Conservation (phyloP, 1,284 basidiomycete genomes). For the Sutorius eximius region DNA sequence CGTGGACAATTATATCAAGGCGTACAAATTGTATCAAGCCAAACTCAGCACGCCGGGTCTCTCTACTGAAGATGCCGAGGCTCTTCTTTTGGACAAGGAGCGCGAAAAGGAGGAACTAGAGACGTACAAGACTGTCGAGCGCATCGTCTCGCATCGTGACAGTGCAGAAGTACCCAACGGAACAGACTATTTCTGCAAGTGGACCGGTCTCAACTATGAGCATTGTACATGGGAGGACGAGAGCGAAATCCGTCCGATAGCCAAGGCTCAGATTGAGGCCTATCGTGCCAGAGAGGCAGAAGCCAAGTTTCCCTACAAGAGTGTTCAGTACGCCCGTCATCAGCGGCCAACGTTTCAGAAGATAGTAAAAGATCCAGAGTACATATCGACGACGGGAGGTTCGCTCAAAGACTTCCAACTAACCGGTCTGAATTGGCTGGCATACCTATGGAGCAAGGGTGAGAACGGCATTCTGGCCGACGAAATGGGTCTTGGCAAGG, state of each 20-base stretch:
- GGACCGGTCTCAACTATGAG: slow-evolving; percentile 92
- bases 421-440: slow-evolving; percentile 97
- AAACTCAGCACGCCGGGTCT: slow-evolving; percentile 68
- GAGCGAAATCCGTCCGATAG: slow-evolving; percentile 76
- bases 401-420: slow-evolving; percentile 97
- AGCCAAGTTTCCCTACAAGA: slow-evolving; percentile 86
- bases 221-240: slow-evolving; percentile 95
- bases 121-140: slow-evolving; percentile 89
- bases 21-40: slow-evolving; percentile 72
- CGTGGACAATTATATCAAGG: slow-evolving; percentile 98
- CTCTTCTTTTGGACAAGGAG: slow-evolving; percentile 86
- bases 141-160: slow-evolving; percentile 85
- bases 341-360: slow-evolving; percentile 83
- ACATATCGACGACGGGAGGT: slow-evolving; percentile 77
- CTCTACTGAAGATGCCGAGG: slow-evolving; percentile 87
- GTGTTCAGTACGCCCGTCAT: slow-evolving; percentile 65
- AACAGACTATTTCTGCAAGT: slow-evolving; percentile 96
- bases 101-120: slow-evolving; percentile 89
- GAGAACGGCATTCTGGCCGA: slow-evolving; percentile 98
- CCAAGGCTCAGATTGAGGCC: slow-evolving; percentile 75
- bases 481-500: slow-evolving; percentile 99
- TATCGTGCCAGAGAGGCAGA: slow-evolving; percentile 81
- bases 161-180: slow-evolving; percentile 52
- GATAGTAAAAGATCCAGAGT: slow-evolving; percentile 89
- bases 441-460: slow-evolving; percentile 92